phyloP scores from a whole-genome alignment of 257 asterid genomes.

The Nicotiana obtusifolia region DNA sequence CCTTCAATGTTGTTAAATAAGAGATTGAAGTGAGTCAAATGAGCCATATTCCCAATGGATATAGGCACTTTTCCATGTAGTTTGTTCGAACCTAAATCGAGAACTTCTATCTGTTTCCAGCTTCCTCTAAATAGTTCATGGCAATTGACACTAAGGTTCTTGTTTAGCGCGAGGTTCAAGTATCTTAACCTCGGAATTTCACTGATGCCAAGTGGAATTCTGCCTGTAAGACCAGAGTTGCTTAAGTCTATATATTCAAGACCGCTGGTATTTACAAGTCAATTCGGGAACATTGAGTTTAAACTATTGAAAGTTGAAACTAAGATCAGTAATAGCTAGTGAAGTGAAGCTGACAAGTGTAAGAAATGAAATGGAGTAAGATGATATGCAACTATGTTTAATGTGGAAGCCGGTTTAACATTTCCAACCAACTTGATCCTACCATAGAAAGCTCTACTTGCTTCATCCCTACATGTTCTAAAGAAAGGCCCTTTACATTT shows the following conservation, averaged over 20 bases:
- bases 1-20: slow-evolving; percentile 32
- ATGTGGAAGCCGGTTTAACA: no score
- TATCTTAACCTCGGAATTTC: slow-evolving; percentile 21
- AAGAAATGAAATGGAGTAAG: no score
- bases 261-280: slow-evolving; percentile 39
- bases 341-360: no score
- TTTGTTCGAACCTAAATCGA: slow-evolving; percentile 21
- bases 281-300: slow-evolving; percentile 28
- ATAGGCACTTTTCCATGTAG: slow-evolving; percentile 39
- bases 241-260: slow-evolving; percentile 35
- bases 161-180: slow-evolving; percentile 30
- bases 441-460: neutral
- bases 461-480: slow-evolving; percentile 34
- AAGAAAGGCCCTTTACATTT: neutral
- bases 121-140: slow-evolving; percentile 23
- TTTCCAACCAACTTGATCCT: no score
- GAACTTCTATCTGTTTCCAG: slow-evolving; percentile 37
- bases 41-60: slow-evolving; percentile 32
- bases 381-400: no score
- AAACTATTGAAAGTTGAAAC: slow-evolving; percentile 15
- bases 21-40: slow-evolving; percentile 24
- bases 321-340: neutral
- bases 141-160: slow-evolving; percentile 18
- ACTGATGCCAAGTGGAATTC: slow-evolving; percentile 33
- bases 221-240: slow-evolving; percentile 30